Base-by-base conservation (phyloP, 169 alveolate genomes). In the Eimeria necatrix region DNA sequence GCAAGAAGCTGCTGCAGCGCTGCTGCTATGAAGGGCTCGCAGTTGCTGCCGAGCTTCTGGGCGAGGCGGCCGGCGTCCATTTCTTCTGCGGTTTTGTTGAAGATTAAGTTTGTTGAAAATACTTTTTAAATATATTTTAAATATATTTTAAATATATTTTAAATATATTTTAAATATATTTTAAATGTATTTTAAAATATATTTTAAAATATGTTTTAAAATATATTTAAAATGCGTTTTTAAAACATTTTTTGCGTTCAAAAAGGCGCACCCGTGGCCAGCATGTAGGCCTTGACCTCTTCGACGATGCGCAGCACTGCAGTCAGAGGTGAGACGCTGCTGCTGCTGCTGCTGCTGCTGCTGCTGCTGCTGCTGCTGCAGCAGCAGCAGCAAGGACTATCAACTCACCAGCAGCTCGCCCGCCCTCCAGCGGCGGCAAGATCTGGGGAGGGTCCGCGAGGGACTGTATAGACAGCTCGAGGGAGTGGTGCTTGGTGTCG, bases 201-300 rank as follows among this genome's bases (percentile, higher is more conserved):
- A 8, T 56, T 76, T 9, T 0, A 41, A 41, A n/a, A 26, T 0
- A 73, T 22, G 4, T 22, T 1, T 73, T 12, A 48, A 9, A 71
- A 32, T 71, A 24, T 24, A 71, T n/a, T 71, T n/a, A 9, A n/a
- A n/a, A 4, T 32, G 4, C 16, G 16, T 73, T 26, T 16, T 18
- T 0, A 41, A 41, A n/a, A 26, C 1, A 73, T 22, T 73, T 22
- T 1, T 73, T 12, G 46, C 46, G 0, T 26, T 32, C 41, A 32
- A 32, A 56, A 18, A 12, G 10, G 48, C 51, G 9, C 20, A 76
- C 87, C 87, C 48, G 87, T 76, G n/a, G 87, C 64, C 24, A 76
- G 87, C 64, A 76, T 76, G 61, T 76, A 76, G 41, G 87, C 87
- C 87, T 76, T 76, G 41, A 76, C 87, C 87, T 76, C 87, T 20